phyloP scores from a whole-genome alignment of 169 alveolate species.

The Plasmodium knowlesi region DNA sequence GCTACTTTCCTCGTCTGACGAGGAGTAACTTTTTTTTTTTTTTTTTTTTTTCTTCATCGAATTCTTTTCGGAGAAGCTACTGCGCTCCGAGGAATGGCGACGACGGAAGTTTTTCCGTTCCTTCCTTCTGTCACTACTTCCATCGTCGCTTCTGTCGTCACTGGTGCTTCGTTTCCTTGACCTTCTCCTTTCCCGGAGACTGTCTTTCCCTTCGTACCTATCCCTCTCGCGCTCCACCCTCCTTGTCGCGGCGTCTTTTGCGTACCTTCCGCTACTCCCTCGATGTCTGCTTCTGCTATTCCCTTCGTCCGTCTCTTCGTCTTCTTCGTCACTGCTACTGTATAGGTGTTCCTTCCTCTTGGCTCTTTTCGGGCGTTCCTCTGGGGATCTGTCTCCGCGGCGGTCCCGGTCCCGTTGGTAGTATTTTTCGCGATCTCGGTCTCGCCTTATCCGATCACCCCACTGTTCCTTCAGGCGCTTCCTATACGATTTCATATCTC shows the following conservation, averaged over 20 bases:
- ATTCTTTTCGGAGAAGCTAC: neutral
- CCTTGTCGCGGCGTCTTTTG: neutral
- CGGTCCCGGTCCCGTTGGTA: slow-evolving; percentile 43
- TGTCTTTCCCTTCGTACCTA: neutral
- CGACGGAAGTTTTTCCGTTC: neutral
- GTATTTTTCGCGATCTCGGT: slow-evolving; percentile 21
- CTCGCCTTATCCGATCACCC: slow-evolving; percentile 15
- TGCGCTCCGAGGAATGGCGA: neutral
- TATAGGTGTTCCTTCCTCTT: neutral
- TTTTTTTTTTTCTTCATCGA: neutral
- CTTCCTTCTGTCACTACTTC: neutral
- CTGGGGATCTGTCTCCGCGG: slow-evolving; percentile 13
- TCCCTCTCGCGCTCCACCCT: neutral
- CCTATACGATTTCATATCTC: neutral
- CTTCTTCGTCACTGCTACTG: neutral
- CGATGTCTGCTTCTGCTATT: neutral
- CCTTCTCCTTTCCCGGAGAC: neutral
- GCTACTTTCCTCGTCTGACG: neutral
- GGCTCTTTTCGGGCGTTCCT: neutral
- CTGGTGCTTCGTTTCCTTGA: neutral
- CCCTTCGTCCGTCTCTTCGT: neutral
- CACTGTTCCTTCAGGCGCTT: neutral
- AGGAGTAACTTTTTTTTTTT: neutral
- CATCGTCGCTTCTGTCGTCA: neutral
- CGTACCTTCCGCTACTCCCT: neutral